phyloP scores from a whole-genome alignment of 192 early-diverging fungal species.

The Globomyces pollinis-pini region DNA sequence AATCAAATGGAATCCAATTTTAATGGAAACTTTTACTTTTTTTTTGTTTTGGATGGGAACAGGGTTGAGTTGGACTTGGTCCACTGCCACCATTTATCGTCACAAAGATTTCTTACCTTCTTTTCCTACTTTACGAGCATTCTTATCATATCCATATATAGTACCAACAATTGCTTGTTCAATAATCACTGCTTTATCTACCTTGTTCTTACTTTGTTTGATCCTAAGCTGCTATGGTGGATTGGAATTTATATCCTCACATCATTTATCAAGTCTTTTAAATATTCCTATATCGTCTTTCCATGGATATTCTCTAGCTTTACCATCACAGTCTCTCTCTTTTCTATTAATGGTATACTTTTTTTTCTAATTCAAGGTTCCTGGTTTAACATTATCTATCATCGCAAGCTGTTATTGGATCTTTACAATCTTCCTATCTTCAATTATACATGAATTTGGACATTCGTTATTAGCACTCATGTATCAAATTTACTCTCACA shows the following conservation, averaged over 20 bases:
- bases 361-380: not conserved
- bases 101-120: too few species aligned
- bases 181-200: too few species aligned
- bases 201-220: not conserved
- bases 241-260: not conserved
- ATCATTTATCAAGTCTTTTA: not conserved
- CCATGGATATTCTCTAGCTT: not conserved
- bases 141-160: too few species aligned
- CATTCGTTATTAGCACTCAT: not conserved
- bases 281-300: not conserved
- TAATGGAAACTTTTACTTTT: too few species aligned
- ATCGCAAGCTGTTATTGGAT: not conserved
- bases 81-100: too few species aligned
- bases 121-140: too few species aligned
- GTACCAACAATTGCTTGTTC: too few species aligned
- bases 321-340: not conserved
- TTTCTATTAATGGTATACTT: not conserved
- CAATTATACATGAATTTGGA: constrained; percentile 1
- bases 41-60: too few species aligned
- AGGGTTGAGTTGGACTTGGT: too few species aligned
- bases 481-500: not conserved
- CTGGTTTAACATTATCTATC: not conserved
- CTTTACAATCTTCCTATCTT: not conserved
- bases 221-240: not conserved
- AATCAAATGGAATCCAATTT: too few species aligned